Base-by-base conservation (phyloP, 164 flowering plant genomes). In the Umbilicus rupestris region DNA sequence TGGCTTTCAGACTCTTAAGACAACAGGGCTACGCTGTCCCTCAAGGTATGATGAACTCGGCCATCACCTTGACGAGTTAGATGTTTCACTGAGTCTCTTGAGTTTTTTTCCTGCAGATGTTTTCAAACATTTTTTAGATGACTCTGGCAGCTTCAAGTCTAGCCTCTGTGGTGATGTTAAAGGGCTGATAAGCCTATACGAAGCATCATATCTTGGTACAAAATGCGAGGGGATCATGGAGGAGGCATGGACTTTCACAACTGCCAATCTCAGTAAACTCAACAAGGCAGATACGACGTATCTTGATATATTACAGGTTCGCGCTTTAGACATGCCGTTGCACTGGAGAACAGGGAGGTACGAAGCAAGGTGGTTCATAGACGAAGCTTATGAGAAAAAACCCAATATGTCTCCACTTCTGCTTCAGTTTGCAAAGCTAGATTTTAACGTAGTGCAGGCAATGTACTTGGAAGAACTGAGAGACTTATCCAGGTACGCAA, bases 321-420 rank as follows among this genome's bases (percentile, higher is more conserved):
- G 72, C 69, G 78, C 82, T 29, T 39, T 79, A 69, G 80, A 79
- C 68, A 44, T 72, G 28, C 80, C 82, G 1, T 33, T 74, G 2
- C 78, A 77, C 42, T 74, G 78, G 80, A 70, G 78, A 58, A 59
- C 65, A 63, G 50, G 3, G 39, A 72, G 79, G 12, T 19, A 68
- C 37, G 76, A 79, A 37, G 65, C 80, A 4, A 76, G 72, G 22
- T 77, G 82, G 82, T 77, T 77, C 72, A 74, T 79, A 24, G 72
- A 79, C 5, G 31, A 63, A 3, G 37, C 37, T 35, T 77, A 79
- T 22, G 68, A 71, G 39, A 59, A n/a, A n/a, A 66, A 26, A 35
- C 19, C 8, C 1, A 67, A 66, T 15, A 22, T 24, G 55, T 72
- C 68, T 29, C 74, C 68, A 8, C 44, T 49, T 10, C 30, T 79